Percentiles rank a stretch among this genome's conserved stretches.
Conservation (phyloP, 2,329 filamentous ascomycete genomes). For the Fusarium ambrosium region DNA sequence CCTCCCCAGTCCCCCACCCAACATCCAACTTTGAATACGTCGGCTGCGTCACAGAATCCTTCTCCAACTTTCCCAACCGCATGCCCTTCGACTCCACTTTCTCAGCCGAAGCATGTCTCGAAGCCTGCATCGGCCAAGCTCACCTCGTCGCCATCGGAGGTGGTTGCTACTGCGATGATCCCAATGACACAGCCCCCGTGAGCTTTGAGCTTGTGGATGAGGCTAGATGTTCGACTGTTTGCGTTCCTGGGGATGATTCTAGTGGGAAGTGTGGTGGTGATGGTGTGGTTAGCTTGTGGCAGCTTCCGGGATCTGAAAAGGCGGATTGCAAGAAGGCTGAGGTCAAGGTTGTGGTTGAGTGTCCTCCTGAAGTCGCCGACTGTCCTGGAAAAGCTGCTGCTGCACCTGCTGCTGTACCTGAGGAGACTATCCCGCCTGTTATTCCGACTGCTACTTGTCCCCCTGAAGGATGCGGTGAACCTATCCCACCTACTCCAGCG, state of each 20-base stretch:
- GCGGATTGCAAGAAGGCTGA: neutral
- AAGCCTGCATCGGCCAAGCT: constrained; percentile 24
- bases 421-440: neutral
- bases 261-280: constrained; percentile 47
- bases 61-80: constrained; percentile 32
- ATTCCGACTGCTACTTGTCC: neutral
- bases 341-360: neutral
- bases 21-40: constrained; percentile 42
- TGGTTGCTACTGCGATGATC: constrained; percentile 43
- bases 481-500: neutral
- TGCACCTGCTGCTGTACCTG: constrained; percentile 1
- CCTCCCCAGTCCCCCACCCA: constrained; percentile 21
- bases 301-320: constrained; percentile 10
- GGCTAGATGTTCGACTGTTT: constrained; percentile 35
- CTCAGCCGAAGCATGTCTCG: constrained; percentile 22
- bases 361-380: constrained; percentile 2
- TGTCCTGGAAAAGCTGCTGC: constrained; percentile 1
- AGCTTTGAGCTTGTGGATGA: constrained; percentile 35
- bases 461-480: neutral
- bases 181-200: neutral
- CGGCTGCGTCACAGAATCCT: constrained; percentile 46
- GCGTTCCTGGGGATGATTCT: constrained; percentile 25
- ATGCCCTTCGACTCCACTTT: constrained; percentile 31
- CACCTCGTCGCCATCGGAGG: constrained; percentile 43
- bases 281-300: constrained; percentile 26